Conservation (phyloP, 2,329 filamentous ascomycete genomes). For the Colletotrichum sp. region DNA sequence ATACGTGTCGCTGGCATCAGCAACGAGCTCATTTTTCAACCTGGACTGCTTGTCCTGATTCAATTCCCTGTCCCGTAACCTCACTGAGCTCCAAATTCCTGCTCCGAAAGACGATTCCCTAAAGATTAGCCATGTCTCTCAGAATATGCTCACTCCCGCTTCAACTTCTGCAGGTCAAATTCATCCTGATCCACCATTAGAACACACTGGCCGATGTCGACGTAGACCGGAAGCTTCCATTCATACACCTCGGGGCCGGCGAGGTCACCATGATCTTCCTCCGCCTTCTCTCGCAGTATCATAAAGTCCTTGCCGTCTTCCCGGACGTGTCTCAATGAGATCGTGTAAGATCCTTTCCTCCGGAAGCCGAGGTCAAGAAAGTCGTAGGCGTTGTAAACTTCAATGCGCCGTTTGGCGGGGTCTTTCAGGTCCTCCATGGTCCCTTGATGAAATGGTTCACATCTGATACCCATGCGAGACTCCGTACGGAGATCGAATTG, state of each 20-base stretch:
- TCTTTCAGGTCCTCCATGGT: background rate
- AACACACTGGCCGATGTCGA: background rate
- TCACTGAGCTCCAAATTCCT: background rate
- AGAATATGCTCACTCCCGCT: background rate
- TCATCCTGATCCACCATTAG: background rate
- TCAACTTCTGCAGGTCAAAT: background rate
- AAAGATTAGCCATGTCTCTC: fast-evolving
- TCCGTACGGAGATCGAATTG: background rate
- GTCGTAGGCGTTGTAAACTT: background rate
- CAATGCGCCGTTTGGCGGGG: background rate
- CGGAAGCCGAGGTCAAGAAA: background rate
- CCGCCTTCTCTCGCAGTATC: fast-evolving
- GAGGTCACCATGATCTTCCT: fast-evolving
- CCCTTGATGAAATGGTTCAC: background rate
- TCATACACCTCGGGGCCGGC: fast-evolving
- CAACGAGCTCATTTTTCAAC: background rate
- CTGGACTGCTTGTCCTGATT: background rate
- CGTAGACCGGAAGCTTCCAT: background rate
- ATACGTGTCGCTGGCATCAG: background rate
- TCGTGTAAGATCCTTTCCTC: background rate
- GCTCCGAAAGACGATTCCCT: background rate
- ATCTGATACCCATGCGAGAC: background rate
- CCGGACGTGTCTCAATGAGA: background rate
- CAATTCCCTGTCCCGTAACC: background rate
- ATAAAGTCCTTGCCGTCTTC: background rate